Base-by-base conservation (phyloP, 352 stramenopile genomes). In the Pythium rishiriense region DNA sequence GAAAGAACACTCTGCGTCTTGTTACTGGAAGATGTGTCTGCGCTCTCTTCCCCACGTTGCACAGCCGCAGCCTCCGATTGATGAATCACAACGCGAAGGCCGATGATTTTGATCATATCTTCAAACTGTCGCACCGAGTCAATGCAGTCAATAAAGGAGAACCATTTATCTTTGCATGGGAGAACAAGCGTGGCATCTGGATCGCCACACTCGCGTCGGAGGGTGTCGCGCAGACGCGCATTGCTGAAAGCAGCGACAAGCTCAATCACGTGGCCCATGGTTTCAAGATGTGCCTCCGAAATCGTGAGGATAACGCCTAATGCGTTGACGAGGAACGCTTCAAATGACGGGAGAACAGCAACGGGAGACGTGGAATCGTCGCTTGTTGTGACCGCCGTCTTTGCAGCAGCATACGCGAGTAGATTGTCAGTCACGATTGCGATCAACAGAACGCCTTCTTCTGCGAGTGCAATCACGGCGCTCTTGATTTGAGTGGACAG, bases 41-140 rank as follows among this genome's bases (percentile, higher is more conserved):
- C 29, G 8, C 22, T 46, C 15, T 62, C 55, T 15, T 62, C 55
- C 12, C 55, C 55, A 3, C 55, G 55, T 22, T 62, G 55, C n/a
- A 45, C 50, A 1, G 41, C 59, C 4, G 41, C 52, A 24, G 45
- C 58, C 21, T 64, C 39, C 1, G 66, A 65, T n/a, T 66, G 58
- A 39, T 66, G 54, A 15, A 69, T 62, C 17, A 69, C 57, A 1
- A 55, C 66, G 0, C 67, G 60, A 2, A 74, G 78, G 5, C 81
- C 75, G 35, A 93, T 87, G 43, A 90, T 88, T 66, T 93, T 93
- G 66, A 93, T 88, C 81, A 90, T 87, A 41, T 93, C 83, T 69
- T 91, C 81, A 60, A 87, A 91, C 52, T 93, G 83, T 9, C 81
- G 79, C 58, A 91, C 76, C 5, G 80, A 93, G 67, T 93, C 81